Base-by-base conservation (phyloP, 75 land plant species). In the Picea sitchensis region DNA sequence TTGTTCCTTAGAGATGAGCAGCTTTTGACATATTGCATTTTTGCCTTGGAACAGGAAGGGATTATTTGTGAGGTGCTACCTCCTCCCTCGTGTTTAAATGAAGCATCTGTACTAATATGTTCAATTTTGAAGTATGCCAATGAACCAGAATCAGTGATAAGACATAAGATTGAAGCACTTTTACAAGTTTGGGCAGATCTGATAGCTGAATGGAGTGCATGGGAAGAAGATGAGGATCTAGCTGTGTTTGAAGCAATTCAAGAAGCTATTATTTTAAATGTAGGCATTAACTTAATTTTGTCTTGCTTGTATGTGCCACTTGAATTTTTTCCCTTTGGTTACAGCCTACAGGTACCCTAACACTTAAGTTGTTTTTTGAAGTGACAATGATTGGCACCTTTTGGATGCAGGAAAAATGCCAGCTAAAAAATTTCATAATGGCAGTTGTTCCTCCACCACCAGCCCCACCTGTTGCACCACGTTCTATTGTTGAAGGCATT, bases 191-290 rank as follows among this genome's bases (percentile, higher is more conserved):
- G 94, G 92, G 80, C 93, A 67, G 78, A 91, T 80, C 64, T 92
- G 76, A 87, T 94, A 76, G 87, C 91, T 14, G 95, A 92, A 56
- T 92, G 91, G 93, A 87, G 84, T 83, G 88, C 88, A 14, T 92
- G 95, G 97, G 97, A 94, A 73, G 95, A 94, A 67, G 83, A 86
- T 81, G 97, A 92, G 76, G 97, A 94, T 79, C 34, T 90, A 59
- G 80, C 91, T 56, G 84, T 91, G 5, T 94, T 94, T 85, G 86
- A 89, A 58, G 84, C 90, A 60, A 91, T 92, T 59, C 81, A 84
- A 68, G 97, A 94, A 64, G 85, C 76, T 76, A 80, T 88, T 41
- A 77, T 65, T 74, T 68, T 86, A 58, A 80, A 86, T 60, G 87
- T 86, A 65, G 65, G 8, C 34, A 69, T 31, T 20, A 14, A 15